Evolutionary conservation across 2,329 filamentous ascomycete species (phyloP).

Genomic region (Stagonosporopsis chrysanthemi): DNA sequence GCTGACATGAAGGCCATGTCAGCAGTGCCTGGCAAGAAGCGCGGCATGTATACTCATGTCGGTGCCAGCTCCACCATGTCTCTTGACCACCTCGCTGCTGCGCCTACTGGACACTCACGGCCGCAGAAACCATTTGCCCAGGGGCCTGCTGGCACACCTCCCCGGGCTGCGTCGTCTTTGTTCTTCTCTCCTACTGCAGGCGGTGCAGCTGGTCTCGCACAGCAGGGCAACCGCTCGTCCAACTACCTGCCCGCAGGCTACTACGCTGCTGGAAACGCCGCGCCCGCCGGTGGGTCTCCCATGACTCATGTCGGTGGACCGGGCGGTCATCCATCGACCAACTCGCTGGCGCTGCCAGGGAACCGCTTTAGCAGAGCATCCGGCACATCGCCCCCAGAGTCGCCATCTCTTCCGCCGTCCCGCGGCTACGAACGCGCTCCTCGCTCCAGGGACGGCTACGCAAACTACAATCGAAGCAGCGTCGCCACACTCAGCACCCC

Average conservation of each 20-base stretch:
- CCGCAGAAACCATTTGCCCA: slow-evolving; percentile 43
- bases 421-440: slow-evolving; percentile 47
- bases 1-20: slow-evolving; percentile 73
- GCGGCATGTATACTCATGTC: slow-evolving; percentile 53
- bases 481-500: slow-evolving; percentile 44
- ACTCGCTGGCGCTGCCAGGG: slow-evolving; percentile 39
- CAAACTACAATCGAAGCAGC: slow-evolving; percentile 49
- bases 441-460: slow-evolving; percentile 42
- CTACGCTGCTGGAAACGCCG: slow-evolving; percentile 74
- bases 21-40: slow-evolving; percentile 47
- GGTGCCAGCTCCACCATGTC: slow-evolving; percentile 63
- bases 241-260: slow-evolving; percentile 90
- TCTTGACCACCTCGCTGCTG: slow-evolving; percentile 58
- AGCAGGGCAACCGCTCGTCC: slow-evolving; percentile 69
- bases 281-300: slow-evolving; percentile 45
- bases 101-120: slow-evolving; percentile 44
- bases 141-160: slow-evolving; percentile 31
- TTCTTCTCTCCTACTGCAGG: slow-evolving; percentile 96
- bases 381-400: slow-evolving; percentile 45
- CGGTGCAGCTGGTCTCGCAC: slow-evolving; percentile 56
- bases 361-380: slow-evolving; percentile 46
- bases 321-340: slow-evolving; percentile 40
- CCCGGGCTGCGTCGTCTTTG: slow-evolving; percentile 61
- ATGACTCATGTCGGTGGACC: slow-evolving; percentile 55
- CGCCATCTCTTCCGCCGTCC: slow-evolving; percentile 47